Percentiles rank a stretch among this genome's conserved stretches.
Conservation (phyloP, 345 rosid genomes). For the Syzygium grande region DNA sequence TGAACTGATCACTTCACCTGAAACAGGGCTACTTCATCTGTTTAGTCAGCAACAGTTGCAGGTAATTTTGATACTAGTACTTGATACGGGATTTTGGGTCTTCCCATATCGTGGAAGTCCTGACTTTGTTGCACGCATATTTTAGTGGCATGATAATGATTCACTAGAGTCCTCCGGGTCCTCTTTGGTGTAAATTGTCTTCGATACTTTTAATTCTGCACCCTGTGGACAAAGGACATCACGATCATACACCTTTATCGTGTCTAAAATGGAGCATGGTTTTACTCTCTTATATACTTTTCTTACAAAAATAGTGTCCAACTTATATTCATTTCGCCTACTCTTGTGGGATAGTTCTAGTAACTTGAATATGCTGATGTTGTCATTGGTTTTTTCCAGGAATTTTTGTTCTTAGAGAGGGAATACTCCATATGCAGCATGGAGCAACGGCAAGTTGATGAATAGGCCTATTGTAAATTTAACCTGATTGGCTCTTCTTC, state of each 20-base stretch:
- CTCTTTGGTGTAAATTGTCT: neutral
- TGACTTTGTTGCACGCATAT: neutral
- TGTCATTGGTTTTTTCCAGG: slow-evolving; percentile 31
- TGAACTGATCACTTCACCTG: slow-evolving; percentile 66
- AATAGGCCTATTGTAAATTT: slow-evolving; percentile 2
- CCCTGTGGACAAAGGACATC: neutral
- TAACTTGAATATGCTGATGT: neutral
- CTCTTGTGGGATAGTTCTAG: neutral
- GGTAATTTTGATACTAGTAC: slow-evolving; percentile 25
- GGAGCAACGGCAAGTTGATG: slow-evolving; percentile 51
- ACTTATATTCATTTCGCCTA: neutral
- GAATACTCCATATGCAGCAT: slow-evolving; percentile 63
- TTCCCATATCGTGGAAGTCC: neutral
- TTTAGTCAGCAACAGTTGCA: slow-evolving; percentile 90
- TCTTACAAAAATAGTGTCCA: neutral
- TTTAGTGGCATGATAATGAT: neutral
- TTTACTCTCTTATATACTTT: neutral
- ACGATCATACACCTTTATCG: neutral
- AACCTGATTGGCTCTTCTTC: neutral
- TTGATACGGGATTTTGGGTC: neutral
- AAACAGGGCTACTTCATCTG: slow-evolving; percentile 62
- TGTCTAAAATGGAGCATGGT: neutral
- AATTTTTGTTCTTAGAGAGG: slow-evolving; percentile 79
- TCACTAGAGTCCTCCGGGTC: neutral
- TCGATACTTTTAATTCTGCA: neutral